Percentiles rank a stretch among this genome's conserved stretches.
These are phyloP conservation scores for Calophaca sinica DNA, from an alignment of 306 rosid genomes.

Conservation along the genomic window DNA sequence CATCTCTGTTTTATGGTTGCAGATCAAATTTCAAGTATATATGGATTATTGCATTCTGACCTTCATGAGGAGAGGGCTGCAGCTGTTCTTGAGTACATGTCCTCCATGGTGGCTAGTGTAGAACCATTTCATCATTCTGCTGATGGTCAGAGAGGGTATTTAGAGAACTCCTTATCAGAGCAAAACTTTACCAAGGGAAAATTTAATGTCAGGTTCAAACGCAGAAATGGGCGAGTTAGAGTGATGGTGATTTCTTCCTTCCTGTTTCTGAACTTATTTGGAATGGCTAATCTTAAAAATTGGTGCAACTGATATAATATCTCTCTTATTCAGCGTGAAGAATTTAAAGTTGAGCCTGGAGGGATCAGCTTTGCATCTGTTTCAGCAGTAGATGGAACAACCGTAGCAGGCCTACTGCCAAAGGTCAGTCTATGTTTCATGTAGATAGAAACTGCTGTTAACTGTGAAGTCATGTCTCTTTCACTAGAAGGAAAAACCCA, in stretches of 20 bases:
- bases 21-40: constrained; percentile 80
- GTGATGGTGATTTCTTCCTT: constrained; percentile 66
- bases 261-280: constrained; percentile 25
- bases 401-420: constrained; percentile 69
- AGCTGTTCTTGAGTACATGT: constrained; percentile 76
- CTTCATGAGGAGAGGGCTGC: constrained; percentile 81
- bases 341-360: constrained; percentile 61
- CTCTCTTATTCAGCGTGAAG: constrained; percentile 64
- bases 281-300: constrained; percentile 32
- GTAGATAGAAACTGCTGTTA: constrained; percentile 24
- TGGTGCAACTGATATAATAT: constrained; percentile 41
- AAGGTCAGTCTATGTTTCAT: constrained; percentile 67
- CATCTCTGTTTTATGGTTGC: constrained; percentile 42
- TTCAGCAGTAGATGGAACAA: constrained; percentile 60
- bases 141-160: constrained; percentile 50
- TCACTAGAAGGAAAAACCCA: constrained; percentile 24
- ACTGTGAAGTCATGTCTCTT: constrained; percentile 23
- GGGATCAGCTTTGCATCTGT: constrained; percentile 63
- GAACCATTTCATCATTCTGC: constrained; percentile 65
- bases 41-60: constrained; percentile 82
- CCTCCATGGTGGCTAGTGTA: constrained; percentile 80
- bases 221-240: constrained; percentile 95
- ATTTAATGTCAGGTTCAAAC: constrained; percentile 78
- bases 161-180: constrained; percentile 54
- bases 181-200: constrained; percentile 66